A percentile compares a stretch with the other conserved stretches of the same genome.
Conservation (phyloP, 2,329 filamentous ascomycete species). For the Fusarium musae region DNA sequence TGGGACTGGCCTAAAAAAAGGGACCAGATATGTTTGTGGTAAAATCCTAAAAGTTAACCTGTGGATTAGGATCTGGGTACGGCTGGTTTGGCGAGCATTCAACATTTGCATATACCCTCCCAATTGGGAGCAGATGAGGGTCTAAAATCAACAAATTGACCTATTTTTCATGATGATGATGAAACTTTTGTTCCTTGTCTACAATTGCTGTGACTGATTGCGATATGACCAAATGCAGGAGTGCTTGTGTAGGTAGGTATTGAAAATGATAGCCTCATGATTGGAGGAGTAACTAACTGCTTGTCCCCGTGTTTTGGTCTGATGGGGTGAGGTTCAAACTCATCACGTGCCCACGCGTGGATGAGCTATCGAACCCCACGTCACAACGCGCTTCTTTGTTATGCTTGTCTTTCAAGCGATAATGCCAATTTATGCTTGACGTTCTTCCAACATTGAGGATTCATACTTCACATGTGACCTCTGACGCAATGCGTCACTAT, state of each 20-base stretch:
- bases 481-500: conserved; percentile 5
- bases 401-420: conserved; percentile 2
- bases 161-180: conserved; percentile 41
- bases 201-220: not conserved
- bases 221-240: not conserved
- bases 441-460: not conserved
- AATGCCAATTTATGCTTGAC: conserved; percentile 6
- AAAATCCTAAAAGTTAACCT: conserved; percentile 51
- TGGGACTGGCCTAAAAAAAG: conserved; percentile 52
- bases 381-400: conserved; percentile 25
- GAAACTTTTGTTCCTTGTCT: conserved; percentile 16
- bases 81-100: conserved; percentile 52
- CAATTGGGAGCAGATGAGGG: conserved; percentile 46
- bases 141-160: conserved; percentile 48
- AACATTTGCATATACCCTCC: conserved; percentile 54
- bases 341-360: conserved; percentile 39
- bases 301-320: not conserved
- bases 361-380: conserved; percentile 9
- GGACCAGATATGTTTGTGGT: conserved; percentile 50
- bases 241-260: not conserved
- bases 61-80: conserved; percentile 47
- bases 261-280: not conserved
- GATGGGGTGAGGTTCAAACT: not conserved
- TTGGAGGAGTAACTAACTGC: not conserved
- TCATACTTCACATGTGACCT: not conserved